Conservation (phyloP, 2,329 filamentous ascomycete genomes). For the Pezicula radicicola region DNA sequence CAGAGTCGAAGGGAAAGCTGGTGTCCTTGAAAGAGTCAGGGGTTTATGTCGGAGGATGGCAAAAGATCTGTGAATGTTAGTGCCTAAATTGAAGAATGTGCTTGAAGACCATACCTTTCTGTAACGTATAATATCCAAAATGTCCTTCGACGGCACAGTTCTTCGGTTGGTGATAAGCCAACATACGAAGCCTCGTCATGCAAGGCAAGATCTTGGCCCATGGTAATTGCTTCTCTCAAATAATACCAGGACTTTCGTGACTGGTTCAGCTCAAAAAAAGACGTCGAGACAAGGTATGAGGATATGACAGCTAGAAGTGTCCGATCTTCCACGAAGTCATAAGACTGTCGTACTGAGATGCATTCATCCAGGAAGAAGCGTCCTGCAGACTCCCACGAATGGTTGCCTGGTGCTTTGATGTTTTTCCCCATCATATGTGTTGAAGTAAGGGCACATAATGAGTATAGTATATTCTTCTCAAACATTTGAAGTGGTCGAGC, state of each 20-base stretch:
- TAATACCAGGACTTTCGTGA: conserved; percentile 59
- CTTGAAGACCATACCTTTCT: conserved; percentile 43
- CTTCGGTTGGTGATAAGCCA: conserved; percentile 44
- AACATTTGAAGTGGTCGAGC: conserved; percentile 33
- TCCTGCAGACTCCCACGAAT: conserved; percentile 47
- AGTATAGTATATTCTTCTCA: conserved; percentile 47
- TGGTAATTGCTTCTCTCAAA: conserved; percentile 56
- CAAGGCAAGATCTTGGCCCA: conserved; percentile 55
- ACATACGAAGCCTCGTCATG: conserved; percentile 56
- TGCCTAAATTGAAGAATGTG: not conserved
- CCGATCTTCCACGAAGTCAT: conserved; percentile 55
- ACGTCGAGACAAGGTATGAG: conserved; percentile 59
- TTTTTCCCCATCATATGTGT: conserved; percentile 46
- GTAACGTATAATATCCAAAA: conserved; percentile 64
- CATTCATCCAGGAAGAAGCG: conserved; percentile 57
- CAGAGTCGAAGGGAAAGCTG: conserved; percentile 48
- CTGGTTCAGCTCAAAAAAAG: conserved; percentile 59
- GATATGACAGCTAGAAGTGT: conserved; percentile 56
- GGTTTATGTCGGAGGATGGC: conserved; percentile 62
- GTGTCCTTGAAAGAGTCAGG: conserved; percentile 58
- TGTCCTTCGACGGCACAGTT: conserved; percentile 49
- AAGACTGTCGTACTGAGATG: conserved; percentile 50
- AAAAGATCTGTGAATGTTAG: conserved; percentile 47
- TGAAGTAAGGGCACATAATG: conserved; percentile 54
- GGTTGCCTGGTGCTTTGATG: conserved; percentile 33